These are phyloP conservation scores for Lachancea thermotolerans DNA, from an alignment of 805 yeast species.

Conservation along the genomic window DNA sequence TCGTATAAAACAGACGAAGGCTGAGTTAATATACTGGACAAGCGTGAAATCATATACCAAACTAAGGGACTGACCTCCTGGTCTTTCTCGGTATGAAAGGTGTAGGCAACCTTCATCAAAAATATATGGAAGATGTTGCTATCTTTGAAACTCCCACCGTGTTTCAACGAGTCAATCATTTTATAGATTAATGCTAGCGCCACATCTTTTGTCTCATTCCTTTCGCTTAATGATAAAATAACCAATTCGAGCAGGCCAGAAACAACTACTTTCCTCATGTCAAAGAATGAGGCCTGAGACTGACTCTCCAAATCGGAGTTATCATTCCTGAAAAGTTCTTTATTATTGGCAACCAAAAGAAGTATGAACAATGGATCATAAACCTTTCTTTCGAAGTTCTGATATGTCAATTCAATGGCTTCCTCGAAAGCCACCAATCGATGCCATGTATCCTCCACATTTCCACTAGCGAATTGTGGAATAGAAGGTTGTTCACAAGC, in stretches of 20 bases:
- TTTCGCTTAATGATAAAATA: conserved; percentile 37
- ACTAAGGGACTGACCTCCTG: conserved; percentile 39
- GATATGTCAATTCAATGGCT: conserved; percentile 12
- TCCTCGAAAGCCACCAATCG: conserved; percentile 28
- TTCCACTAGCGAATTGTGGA: conserved; percentile 17
- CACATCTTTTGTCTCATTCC: conserved; percentile 29
- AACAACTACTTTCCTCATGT: conserved; percentile 51
- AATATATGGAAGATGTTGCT: conserved; percentile 47
- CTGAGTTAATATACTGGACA: conserved; percentile 51
- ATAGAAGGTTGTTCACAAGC: conserved; percentile 23
- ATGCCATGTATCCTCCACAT: conserved; percentile 22
- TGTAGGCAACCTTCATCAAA: conserved; percentile 37
- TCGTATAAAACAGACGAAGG: conserved; percentile 77
- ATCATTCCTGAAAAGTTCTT: conserved; percentile 45
- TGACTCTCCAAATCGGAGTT: conserved; percentile 16
- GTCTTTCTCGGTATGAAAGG: conserved; percentile 21
- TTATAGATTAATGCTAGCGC: conserved; percentile 40
- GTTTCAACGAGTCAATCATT: conserved; percentile 37
- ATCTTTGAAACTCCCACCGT: conserved; percentile 46
- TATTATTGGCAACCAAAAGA: conserved; percentile 54
- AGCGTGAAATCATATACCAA: conserved; percentile 48
- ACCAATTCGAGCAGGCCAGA: conserved; percentile 45
- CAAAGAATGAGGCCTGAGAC: conserved; percentile 32
- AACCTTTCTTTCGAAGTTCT: conserved; percentile 26
- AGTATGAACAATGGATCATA: conserved; percentile 73